A percentile compares a stretch with the other conserved stretches of the same genome.
These are phyloP conservation scores for Lasiodiplodia theobromae DNA, from an alignment of 2,329 filamentous ascomycete species.

Conservation along the genomic window DNA sequence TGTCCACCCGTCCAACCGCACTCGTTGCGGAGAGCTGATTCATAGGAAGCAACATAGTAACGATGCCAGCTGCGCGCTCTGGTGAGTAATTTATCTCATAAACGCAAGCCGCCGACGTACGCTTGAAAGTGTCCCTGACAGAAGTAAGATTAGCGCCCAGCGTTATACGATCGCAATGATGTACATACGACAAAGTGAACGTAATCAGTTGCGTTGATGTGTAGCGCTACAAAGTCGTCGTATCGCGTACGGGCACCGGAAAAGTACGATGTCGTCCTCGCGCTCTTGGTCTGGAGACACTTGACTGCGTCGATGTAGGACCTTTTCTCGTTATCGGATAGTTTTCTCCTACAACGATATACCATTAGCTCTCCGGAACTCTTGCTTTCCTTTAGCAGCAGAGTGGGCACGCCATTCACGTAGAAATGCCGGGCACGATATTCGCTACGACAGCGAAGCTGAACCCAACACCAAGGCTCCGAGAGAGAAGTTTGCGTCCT, in stretches of 20 bases:
- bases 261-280: slow-evolving; percentile 38
- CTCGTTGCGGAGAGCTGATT: slow-evolving; percentile 18
- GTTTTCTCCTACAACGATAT: slow-evolving; percentile 23
- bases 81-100: not conserved
- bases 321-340: slow-evolving; percentile 37
- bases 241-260: slow-evolving; percentile 44
- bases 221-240: slow-evolving; percentile 47
- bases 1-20: slow-evolving; percentile 23
- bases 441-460: no score
- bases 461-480: no score
- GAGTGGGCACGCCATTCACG: not conserved
- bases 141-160: not conserved
- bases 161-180: not conserved
- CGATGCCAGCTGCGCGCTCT: slow-evolving; percentile 5
- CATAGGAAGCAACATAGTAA: slow-evolving; percentile 17
- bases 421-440: no score
- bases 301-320: slow-evolving; percentile 46
- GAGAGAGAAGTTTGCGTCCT: no score
- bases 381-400: not conserved
- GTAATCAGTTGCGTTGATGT: slow-evolving; percentile 40
- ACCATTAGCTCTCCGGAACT: slow-evolving; percentile 34
- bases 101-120: not conserved
- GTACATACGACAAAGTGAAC: slow-evolving; percentile 25
- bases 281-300: slow-evolving; percentile 42
- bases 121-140: slow-evolving; percentile 25